These are phyloP conservation scores for Rhodamnia argentea DNA, from an alignment of 345 rosid genomes.

Conservation along the genomic window DNA sequence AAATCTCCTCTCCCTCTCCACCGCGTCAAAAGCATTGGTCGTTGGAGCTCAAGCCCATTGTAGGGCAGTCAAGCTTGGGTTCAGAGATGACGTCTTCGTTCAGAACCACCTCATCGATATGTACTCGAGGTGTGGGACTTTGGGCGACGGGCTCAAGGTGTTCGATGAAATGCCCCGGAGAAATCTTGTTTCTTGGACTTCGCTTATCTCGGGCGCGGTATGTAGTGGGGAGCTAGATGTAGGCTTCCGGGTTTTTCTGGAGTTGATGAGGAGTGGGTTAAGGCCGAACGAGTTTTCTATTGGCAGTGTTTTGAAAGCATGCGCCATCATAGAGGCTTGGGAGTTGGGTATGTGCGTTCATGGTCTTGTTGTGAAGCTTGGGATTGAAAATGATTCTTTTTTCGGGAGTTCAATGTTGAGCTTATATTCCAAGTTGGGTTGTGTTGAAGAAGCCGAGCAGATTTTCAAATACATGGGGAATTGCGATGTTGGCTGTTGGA, in stretches of 20 bases:
- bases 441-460: conserved; percentile 22
- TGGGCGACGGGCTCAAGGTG: conserved; percentile 13
- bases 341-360: conserved; percentile 22
- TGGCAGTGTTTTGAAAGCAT: conserved; percentile 22
- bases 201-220: conserved; percentile 12
- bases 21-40: not conserved
- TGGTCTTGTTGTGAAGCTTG: conserved; percentile 15
- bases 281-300: conserved; percentile 26
- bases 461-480: conserved; percentile 5
- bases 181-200: conserved; percentile 32
- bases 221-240: conserved; percentile 5
- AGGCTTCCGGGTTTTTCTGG: conserved; percentile 9
- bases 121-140: conserved; percentile 5
- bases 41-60: conserved; percentile 28
- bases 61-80: conserved; percentile 13
- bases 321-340: not conserved
- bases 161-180: conserved; percentile 23
- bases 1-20: conserved; percentile 7
- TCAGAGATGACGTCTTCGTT: conserved; percentile 10
- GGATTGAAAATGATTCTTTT: conserved; percentile 11
- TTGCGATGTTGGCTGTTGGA: conserved; percentile 27
- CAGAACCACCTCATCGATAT: conserved; percentile 18
- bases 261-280: conserved; percentile 14
- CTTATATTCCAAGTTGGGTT: conserved; percentile 22
- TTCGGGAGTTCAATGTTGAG: conserved; percentile 22